Base-by-base conservation (phyloP, 176 grass and related monocot species). In the Oryza rufipogon region DNA sequence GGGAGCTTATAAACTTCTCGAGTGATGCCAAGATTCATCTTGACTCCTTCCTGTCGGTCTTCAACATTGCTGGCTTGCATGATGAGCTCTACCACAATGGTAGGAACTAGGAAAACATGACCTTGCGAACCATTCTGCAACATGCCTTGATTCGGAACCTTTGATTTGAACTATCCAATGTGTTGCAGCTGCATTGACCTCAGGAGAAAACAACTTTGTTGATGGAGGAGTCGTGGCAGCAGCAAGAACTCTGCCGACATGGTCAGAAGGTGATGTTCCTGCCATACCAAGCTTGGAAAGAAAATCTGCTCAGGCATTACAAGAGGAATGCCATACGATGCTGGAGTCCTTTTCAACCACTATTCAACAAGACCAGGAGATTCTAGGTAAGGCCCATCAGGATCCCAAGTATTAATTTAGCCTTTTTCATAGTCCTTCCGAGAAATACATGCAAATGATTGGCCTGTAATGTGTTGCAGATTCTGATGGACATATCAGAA, bases 1-100 rank as follows among this genome's bases (percentile, higher is more conserved):
- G 96, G 96, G 96, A 98, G 71, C 85, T 78, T 52, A 92, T 98
- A 89, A 93, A 88, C 51, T 98, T 98, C 80, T 93, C 96, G 0
- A 89, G 68, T 20, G 54, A 81, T 68, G 85, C 87, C 12, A 93
- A 93, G 81, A 93, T 98, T 87, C 96, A 98, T 70, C 84, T 93
- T 85, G 96, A 98, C 74, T 95, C 93, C 36, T 98, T 91, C 75
- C 84, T 90, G 67, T 98, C 96, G 11, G 87, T 90, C 74, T 98
- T 98, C 92, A 95, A 93, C 46, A 95, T 95, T 56, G 92, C 93
- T 16, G 96, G 93, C 64, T 83, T 98, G 89, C 79, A 92, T 56
- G 93, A 93, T 25, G 89, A 95, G 70, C 89, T 93, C 65, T 93
- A 93, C 87, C 91, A 98, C 74, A 95, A 98, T 36, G 77, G 96